phyloP scores from a whole-genome alignment of 2,329 filamentous ascomycete genomes.

The Aspergillus novofumigatus region DNA sequence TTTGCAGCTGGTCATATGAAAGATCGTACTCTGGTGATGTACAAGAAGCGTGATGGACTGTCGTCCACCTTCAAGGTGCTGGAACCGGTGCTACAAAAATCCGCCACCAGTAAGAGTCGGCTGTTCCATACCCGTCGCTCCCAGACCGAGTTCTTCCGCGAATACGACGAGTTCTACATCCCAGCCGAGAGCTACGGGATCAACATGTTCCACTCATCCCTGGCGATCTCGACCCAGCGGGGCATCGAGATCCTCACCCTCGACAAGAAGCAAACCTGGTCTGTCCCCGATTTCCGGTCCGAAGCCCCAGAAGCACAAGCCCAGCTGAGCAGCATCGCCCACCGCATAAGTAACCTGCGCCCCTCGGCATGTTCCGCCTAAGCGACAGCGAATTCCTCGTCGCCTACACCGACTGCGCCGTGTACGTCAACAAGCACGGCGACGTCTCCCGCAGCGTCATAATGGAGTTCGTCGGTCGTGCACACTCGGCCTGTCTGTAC shows the following conservation, averaged over 20 bases:
- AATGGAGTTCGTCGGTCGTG: slow-evolving; percentile 98
- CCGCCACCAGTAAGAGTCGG: slow-evolving; percentile 74
- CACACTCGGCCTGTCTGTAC: slow-evolving; percentile 80
- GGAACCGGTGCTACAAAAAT: slow-evolving; percentile 91
- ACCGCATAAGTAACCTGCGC: slow-evolving; percentile 73
- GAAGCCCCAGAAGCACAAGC: slow-evolving; percentile 56
- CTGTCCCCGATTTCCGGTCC: slow-evolving; percentile 71
- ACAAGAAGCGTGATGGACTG: slow-evolving; percentile 90
- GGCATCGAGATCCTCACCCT: slow-evolving; percentile 95
- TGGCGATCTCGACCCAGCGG: slow-evolving; percentile 84
- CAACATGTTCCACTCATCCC: slow-evolving; percentile 91
- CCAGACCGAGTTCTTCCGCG: slow-evolving; percentile 90
- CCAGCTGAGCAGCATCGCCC: slow-evolving; percentile 78
- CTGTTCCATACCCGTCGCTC: slow-evolving; percentile 61
- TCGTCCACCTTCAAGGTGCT: slow-evolving; percentile 94
- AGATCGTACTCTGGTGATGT: slow-evolving; percentile 88
- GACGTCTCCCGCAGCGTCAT: slow-evolving; percentile 91
- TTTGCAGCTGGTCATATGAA: slow-evolving; percentile 97
- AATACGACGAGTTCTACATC: slow-evolving; percentile 98
- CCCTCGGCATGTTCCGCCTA: slow-evolving; percentile 96
- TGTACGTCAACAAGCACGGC: slow-evolving; percentile 97
- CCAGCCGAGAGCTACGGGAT: slow-evolving; percentile 91
- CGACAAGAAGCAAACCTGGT: slow-evolving; percentile 95
- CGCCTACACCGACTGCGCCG: slow-evolving; percentile 91
- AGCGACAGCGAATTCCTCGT: slow-evolving; percentile 89